Base-by-base conservation (phyloP, 176 grass and related monocot genomes). In the Zoysia pacifica region DNA sequence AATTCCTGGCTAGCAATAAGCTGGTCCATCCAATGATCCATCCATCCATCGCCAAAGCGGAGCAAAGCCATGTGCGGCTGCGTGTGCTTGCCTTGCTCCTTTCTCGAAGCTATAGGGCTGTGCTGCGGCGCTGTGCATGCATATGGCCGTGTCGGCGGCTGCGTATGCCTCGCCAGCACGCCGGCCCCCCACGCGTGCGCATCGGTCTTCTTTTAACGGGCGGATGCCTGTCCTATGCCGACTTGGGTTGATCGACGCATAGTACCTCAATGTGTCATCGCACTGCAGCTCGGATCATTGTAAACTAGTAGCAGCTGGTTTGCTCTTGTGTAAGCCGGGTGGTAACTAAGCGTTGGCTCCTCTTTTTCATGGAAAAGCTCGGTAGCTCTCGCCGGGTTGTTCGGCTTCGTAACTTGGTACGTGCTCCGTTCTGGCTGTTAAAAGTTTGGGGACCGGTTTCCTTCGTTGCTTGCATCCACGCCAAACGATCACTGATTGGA, bases 11-110 rank as follows among this genome's bases (percentile, higher is more conserved):
- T 16, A 55, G 53, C 53, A 55, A 55, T 18, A n/a, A 35, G 45
- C 39, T 83, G 76, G 78, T 54, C 71, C 77, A 55, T 70, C 37
- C 44, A n/a, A 58, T 58, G 55, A 58, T 20, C 55, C 18, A 9
- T 62, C 71, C 71, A 67, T 68, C 41, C 18, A 28, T 20, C 15
- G 65, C 49, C 35, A 81, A 71, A 81, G 82, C 58, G 39, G 28
- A 36, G 79, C 55, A 40, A 16, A 61, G 13, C 49, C 82, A 85
- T 42, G 87, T 85, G 87, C 76, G 2, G 77, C 72, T 76, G 76
- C 67, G 43, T 74, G 76, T 53, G 61, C 81, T 45, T 74, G 81
- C 65, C 28, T 28, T 4, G 20, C 82, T 69, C 16, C 18, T 67
- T n/a, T 38, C 18, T n/a, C 13, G 3, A 42, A 74, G 28, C 28